Base-by-base conservation (phyloP, 2,329 filamentous ascomycete genomes). In the Rutstroemia sp. region DNA sequence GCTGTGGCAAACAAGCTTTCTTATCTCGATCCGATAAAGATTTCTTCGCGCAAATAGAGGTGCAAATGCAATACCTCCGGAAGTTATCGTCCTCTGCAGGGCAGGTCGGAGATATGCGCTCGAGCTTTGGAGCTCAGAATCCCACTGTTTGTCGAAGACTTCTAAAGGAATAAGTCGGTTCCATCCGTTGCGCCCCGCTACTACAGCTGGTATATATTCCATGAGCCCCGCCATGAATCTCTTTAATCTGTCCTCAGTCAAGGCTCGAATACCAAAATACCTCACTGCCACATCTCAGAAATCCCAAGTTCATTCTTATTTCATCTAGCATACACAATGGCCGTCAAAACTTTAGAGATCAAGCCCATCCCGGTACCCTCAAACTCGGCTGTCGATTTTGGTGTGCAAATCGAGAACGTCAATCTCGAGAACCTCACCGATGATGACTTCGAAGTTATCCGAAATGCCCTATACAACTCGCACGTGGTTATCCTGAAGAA, bases 401-500 rank as follows among this genome's bases (percentile, higher is more conserved):
- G 85, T 1, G 84, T 82, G 9, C 68, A 78, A 25, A 74, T 87
- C 59, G 72, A 74, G 39, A 79, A 82, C 47, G 73, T 78, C 39
- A 77, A 87, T 63, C 71, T 87, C 42, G 82, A 88, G 65, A 78
- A 80, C 53, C 71, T 88, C 47, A 79, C 75, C 51, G 84, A 88
- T 62, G 75, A 75, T 62, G 82, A 87, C 64, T 89, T 89, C 67
- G 72, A 76, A 7, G 69, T 76, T 19, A 83, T 92, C 65, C 80
- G 78, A 58, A 72, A 82, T 17, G 81, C 86, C 1, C 78, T 91
- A 4, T 90, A 87, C 74, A 76, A 72, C 12, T 74, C 87, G 66
- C 84, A 87, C 59, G 80, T 91, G 14, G 75, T 91, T 10, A 77
- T 91, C 27, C 80, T 92, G 73, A 89, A 87, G 69, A 75, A 81